phyloP scores from a whole-genome alignment of 768 basidiomycete species.

The Suillus brevipes region DNA sequence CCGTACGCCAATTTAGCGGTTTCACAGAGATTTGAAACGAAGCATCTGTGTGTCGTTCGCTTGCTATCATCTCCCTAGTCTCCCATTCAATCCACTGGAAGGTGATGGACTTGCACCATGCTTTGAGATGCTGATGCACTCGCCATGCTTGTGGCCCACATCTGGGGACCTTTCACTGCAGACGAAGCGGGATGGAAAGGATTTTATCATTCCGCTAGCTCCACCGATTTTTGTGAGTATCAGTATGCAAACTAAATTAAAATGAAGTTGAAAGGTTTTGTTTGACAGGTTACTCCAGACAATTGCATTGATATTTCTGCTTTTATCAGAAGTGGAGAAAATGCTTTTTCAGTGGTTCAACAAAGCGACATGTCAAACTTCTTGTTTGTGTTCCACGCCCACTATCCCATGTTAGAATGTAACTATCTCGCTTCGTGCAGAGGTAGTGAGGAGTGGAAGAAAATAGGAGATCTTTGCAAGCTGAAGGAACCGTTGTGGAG shows the following conservation, averaged over 20 bases:
- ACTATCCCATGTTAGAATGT: constrained; percentile 46
- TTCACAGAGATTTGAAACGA: constrained; percentile 32
- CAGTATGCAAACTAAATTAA: constrained; percentile 12
- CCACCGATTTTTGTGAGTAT: constrained; percentile 40
- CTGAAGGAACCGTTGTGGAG: not conserved
- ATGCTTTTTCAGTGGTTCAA: constrained; percentile 45
- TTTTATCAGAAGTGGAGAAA: constrained; percentile 42
- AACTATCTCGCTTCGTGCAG: constrained; percentile 20
- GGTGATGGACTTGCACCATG: constrained; percentile 18
- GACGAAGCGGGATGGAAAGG: constrained; percentile 10
- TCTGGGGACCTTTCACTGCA: constrained; percentile 23
- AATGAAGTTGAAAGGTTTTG: not conserved
- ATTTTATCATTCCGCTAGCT: constrained; percentile 19
- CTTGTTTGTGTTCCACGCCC: constrained; percentile 47
- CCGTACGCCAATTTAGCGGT: not conserved
- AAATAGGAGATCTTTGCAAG: constrained; percentile 19
- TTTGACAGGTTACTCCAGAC: constrained; percentile 44
- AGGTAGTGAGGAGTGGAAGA: constrained; percentile 24
- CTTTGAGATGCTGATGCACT: constrained; percentile 16
- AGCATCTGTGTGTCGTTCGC: constrained; percentile 47
- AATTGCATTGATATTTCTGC: constrained; percentile 54
- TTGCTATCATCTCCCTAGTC: constrained; percentile 39
- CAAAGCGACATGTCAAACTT: constrained; percentile 44
- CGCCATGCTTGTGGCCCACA: constrained; percentile 46
- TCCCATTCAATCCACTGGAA: constrained; percentile 16